Conservation (phyloP, 306 rosid species). For the Neltuma alba region DNA sequence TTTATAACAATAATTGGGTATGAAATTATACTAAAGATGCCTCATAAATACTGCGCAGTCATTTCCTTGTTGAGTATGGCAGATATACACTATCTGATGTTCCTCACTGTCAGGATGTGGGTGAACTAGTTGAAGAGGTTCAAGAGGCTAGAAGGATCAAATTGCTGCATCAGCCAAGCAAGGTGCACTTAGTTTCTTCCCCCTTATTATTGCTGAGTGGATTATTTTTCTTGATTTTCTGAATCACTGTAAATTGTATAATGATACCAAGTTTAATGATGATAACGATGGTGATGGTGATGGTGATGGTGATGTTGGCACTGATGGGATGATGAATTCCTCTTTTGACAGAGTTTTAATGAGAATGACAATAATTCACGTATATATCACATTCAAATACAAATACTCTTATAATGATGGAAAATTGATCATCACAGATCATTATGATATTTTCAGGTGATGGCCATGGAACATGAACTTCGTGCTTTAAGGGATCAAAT, state of each 20-base stretch:
- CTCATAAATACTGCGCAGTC: neutral
- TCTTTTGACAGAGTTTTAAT: neutral
- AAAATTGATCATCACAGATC: constrained; percentile 4
- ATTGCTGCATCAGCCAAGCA: constrained; percentile 91
- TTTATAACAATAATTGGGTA: constrained; percentile 27
- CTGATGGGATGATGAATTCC: neutral
- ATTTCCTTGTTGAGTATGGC: constrained; percentile 23
- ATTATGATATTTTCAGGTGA: constrained; percentile 59
- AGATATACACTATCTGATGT: constrained; percentile 28
- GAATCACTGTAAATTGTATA: constrained; percentile 22
- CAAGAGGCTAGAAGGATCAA: constrained; percentile 94
- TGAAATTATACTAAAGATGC: constrained; percentile 21
- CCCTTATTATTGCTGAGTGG: constrained; percentile 3
- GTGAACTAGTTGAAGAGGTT: constrained; percentile 85
- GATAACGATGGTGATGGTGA: neutral
- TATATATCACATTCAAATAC: constrained; percentile 13
- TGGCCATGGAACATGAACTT: constrained; percentile 94
- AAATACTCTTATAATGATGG: constrained; percentile 28
- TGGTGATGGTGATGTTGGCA: neutral
- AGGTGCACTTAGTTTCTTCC: constrained; percentile 55
- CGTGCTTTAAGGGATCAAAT: constrained; percentile 86
- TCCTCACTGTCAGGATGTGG: constrained; percentile 64
- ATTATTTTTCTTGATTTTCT: constrained; percentile 19
- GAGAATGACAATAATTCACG: neutral
- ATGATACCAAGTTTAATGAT: neutral